Percentiles rank a stretch among this genome's conserved stretches.
phyloP scores from a whole-genome alignment of 495 filamentous ascomycete genomes.

The Pseudoneurospora amorphoporcata region DNA sequence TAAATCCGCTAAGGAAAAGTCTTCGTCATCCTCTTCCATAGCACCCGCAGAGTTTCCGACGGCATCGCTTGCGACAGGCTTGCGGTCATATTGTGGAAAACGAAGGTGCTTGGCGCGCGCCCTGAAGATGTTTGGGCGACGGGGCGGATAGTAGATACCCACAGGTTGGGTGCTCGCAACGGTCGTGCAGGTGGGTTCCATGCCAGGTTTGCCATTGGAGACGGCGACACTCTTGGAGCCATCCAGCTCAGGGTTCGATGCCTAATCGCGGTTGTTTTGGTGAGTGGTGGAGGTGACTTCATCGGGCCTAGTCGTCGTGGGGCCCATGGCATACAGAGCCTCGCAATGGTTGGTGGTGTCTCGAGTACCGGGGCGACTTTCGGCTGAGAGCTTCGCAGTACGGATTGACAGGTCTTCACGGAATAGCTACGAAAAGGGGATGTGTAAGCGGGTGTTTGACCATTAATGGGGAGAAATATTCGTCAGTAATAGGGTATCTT shows the following conservation, averaged over 20 bases:
- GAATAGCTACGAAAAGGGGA: neutral
- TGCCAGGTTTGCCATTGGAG: neutral
- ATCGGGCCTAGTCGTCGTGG: too few species aligned
- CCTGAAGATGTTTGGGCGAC: neutral
- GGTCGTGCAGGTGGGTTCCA: neutral
- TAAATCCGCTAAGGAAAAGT: accelerated
- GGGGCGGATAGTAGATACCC: neutral
- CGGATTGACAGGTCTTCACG: neutral
- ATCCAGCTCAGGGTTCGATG: neutral
- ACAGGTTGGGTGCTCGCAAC: neutral
- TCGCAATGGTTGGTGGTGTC: too few species aligned
- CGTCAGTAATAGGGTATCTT: neutral
- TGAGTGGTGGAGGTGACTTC: neutral
- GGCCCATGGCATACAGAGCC: too few species aligned
- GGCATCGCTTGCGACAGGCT: neutral
- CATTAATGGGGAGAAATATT: too few species aligned
- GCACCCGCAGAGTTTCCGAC: accelerated
- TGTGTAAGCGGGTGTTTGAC: neutral
- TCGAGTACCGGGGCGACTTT: too few species aligned
- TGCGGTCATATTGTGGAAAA: accelerated
- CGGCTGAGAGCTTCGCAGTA: too few species aligned
- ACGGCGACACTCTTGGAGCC: too few species aligned
- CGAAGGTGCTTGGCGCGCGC: neutral
- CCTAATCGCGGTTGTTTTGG: neutral
- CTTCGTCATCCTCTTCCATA: neutral